These are phyloP conservation scores for Sclerotinia glacialis DNA, from an alignment of 2,329 filamentous ascomycete species.

Conservation along the genomic window DNA sequence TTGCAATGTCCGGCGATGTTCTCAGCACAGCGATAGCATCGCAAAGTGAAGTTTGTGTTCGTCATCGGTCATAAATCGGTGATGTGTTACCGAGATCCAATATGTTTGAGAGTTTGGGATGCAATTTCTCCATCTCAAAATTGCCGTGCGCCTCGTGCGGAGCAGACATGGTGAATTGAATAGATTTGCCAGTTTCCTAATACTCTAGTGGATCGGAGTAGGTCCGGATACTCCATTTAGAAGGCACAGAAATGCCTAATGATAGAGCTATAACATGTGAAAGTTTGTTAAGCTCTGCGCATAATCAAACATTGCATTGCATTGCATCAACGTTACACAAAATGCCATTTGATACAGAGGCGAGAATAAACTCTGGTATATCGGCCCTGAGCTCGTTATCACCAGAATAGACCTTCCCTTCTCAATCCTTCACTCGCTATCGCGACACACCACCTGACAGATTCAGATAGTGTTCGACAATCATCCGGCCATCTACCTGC, in stretches of 20 bases:
- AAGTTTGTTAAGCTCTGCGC: background rate
- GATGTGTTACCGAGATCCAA: slow-evolving; percentile 2
- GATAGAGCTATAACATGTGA: background rate
- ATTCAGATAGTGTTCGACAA: background rate
- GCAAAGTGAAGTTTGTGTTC: background rate
- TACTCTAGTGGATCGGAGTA: background rate
- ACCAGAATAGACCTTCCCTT: slow-evolving; percentile 10
- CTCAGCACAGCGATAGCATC: background rate
- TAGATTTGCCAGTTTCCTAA: background rate
- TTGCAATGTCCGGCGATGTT: background rate
- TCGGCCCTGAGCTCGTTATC: background rate
- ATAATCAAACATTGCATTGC: background rate
- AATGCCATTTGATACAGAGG: background rate
- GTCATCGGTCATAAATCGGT: slow-evolving; percentile 14
- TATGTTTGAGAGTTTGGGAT: background rate
- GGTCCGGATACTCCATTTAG: background rate
- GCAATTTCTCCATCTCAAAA: background rate
- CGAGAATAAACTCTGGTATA: background rate
- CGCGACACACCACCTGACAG: background rate
- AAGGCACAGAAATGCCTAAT: background rate
- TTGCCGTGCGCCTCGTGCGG: background rate
- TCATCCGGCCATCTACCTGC: slow-evolving; percentile 10
- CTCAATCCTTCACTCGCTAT: background rate
- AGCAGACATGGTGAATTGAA: background rate
- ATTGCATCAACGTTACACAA: slow-evolving; percentile 3